Evolutionary conservation across 2,329 filamentous ascomycete species (phyloP).

Genomic region (Botrytis fragariae): DNA sequence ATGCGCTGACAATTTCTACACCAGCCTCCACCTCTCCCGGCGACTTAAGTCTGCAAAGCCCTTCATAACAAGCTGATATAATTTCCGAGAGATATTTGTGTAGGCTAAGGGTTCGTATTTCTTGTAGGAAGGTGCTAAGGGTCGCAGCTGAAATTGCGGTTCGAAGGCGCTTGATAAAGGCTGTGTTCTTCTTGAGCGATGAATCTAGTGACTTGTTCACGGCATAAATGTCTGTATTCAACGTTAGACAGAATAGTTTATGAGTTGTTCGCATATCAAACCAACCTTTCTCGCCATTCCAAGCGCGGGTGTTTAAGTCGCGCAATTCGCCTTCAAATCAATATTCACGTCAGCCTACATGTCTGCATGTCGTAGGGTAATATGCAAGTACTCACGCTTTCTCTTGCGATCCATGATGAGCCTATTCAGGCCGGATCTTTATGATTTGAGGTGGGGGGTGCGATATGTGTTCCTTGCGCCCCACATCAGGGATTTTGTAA

Average conservation of each 20-base stretch:
- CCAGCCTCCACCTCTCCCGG: slow-evolving; percentile 89
- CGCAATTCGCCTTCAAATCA: slow-evolving; percentile 73
- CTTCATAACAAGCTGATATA: slow-evolving; percentile 92
- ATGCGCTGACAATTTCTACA: slow-evolving; percentile 89
- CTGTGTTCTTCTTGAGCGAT: slow-evolving; percentile 95
- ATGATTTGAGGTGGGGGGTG: slow-evolving; percentile 28
- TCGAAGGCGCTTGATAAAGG: slow-evolving; percentile 93
- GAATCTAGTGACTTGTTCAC: slow-evolving; percentile 83
- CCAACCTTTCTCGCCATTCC: slow-evolving; percentile 83
- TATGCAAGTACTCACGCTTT: slow-evolving; percentile 50
- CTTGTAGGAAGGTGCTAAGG: slow-evolving; percentile 79
- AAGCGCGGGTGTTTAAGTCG: slow-evolving; percentile 80
- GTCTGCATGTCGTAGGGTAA: background rate
- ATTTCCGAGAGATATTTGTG: slow-evolving; percentile 98
- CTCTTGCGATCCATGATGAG: slow-evolving; percentile 60
- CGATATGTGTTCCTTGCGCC: slow-evolving; percentile 33
- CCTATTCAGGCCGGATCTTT: slow-evolving; percentile 26
- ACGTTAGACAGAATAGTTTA: slow-evolving; percentile 24
- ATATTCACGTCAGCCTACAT: slow-evolving; percentile 26
- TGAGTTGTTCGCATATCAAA: slow-evolving; percentile 17
- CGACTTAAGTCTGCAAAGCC: slow-evolving; percentile 85
- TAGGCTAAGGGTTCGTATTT: slow-evolving; percentile 85
- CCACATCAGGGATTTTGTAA: slow-evolving; percentile 40
- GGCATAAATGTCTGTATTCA: slow-evolving; percentile 32
- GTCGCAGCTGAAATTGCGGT: slow-evolving; percentile 81